phyloP scores from a whole-genome alignment of 2,329 filamentous ascomycete genomes.

The Alternaria sp. region DNA sequence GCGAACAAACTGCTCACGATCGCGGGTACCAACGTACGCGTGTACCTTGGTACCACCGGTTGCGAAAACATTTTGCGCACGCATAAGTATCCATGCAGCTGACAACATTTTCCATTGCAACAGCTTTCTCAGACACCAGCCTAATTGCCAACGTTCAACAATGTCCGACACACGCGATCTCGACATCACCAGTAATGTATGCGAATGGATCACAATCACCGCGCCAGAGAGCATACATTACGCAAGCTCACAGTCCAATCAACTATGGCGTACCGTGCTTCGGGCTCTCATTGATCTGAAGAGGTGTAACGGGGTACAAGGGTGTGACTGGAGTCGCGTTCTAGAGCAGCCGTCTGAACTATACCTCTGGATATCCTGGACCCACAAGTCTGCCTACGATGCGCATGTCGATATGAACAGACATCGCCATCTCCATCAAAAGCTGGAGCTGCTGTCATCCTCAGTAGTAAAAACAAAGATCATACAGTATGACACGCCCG shows the following conservation, averaged over 20 bases:
- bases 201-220: not conserved
- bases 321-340: not conserved
- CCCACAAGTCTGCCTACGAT: not conserved
- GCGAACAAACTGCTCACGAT: not conserved
- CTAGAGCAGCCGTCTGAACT: not conserved
- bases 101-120: not conserved
- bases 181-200: not conserved
- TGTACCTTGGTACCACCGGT: not conserved
- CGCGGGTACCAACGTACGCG: not conserved
- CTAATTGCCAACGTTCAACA: not conserved
- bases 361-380: not conserved
- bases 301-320: not conserved
- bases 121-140: not conserved
- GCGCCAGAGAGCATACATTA: not conserved
- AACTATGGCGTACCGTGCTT: not conserved
- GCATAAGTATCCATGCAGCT: not conserved
- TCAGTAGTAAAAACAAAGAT: not conserved
- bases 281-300: not conserved
- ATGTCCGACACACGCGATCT: not conserved
- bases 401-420: not conserved
- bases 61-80: not conserved
- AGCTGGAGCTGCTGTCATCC: not conserved
- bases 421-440: not conserved
- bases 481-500: not conserved
- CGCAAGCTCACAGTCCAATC: not conserved